A percentile compares a stretch with the other conserved stretches of the same genome.
These are phyloP conservation scores for Tilletia walkeri DNA, from an alignment of 1,284 basidiomycete species.

Conservation along the genomic window DNA sequence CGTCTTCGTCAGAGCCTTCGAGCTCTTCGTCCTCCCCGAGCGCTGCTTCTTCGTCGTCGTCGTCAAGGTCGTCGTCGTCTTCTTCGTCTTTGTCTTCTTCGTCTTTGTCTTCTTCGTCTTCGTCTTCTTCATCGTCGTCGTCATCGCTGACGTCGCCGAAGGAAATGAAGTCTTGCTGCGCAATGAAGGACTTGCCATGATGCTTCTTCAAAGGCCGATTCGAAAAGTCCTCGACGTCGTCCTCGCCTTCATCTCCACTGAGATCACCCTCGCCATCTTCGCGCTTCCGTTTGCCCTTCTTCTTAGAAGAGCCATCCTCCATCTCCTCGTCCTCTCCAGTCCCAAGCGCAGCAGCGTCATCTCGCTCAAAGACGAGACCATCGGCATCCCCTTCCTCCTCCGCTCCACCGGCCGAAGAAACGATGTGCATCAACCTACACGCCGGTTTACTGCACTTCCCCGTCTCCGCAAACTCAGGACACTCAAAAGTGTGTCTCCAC, in stretches of 20 bases:
- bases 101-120: conserved; percentile 25
- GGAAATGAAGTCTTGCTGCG: conserved; percentile 48
- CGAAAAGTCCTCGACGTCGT: conserved; percentile 2
- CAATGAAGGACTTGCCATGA: conserved; percentile 34
- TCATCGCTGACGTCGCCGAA: conserved; percentile 33
- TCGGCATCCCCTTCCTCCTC: conserved; percentile 25
- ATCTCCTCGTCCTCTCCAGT: not conserved
- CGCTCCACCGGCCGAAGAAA: conserved; percentile 26
- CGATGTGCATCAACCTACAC: conserved; percentile 45
- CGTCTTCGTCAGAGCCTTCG: not conserved
- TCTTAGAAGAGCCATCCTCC: not conserved
- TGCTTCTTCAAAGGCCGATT: not conserved
- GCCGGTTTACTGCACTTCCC: conserved; percentile 38
- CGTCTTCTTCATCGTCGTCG: conserved; percentile 22
- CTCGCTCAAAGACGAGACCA: conserved; percentile 37
- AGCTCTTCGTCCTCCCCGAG: not conserved
- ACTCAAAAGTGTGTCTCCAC: conserved; percentile 49
- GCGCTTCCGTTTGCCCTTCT: conserved; percentile 7
- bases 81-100: conserved; percentile 22
- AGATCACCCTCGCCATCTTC: not conserved
- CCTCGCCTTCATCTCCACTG: not conserved
- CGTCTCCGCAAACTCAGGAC: conserved; percentile 46
- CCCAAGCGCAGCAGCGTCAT: conserved; percentile 33
- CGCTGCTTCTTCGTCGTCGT: conserved; percentile 17
- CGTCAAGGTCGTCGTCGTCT: conserved; percentile 18